Evolutionary conservation across 352 stramenopile genomes (phyloP), one percentile per base, ranked within the genome.

Genomic region (Phytophthora sansomeana): DNA sequence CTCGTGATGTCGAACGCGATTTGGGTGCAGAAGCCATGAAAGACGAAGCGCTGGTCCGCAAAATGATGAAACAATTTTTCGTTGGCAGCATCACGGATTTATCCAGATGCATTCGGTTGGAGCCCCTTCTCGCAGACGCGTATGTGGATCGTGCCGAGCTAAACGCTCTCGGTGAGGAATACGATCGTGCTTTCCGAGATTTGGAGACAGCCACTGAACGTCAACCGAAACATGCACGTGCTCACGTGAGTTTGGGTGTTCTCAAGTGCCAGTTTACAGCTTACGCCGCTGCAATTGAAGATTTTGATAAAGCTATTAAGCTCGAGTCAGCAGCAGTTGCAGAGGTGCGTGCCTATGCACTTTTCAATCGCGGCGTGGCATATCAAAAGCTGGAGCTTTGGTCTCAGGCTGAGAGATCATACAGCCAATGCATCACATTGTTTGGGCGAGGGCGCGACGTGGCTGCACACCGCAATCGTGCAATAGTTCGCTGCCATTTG

Each of bases 181-280:
- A 83, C 46, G 75, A 80, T 35, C 67, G 67, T 24, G 85, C 85
- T 8, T 92, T 91, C 54, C 69, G 70, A 16, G 85, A 92, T 48
- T 81, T 90, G 33, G 68, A 78, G 6, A 69, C 69, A 3, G 85
- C 85, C 8, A 74, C 88, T 5, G 72, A 85, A 17, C 68, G 74
- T 3, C 77, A 92, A 21, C 80, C 76, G 0, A 81, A 78, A 36
- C 81, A 74, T 21, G 70, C 74, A 28, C 76, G 84, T 17, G 83
- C 85, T 21, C 71, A 85, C 32, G 60, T 92, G 41, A 89, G 84
- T 58, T 41, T 85, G 4, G 85, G 85, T 24, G 72, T 93, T n/a
- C 69, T 93, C n/a, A 90, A 93, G 52, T 91, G 85, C 17, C 83
- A 89, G n/a, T 91, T 93, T 47, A 58, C 69, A 16, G 73, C 74